A percentile compares a stretch with the other conserved stretches of the same genome.
Conservation (phyloP, 2,329 filamentous ascomycete genomes). For the Neobulgaria alba region DNA sequence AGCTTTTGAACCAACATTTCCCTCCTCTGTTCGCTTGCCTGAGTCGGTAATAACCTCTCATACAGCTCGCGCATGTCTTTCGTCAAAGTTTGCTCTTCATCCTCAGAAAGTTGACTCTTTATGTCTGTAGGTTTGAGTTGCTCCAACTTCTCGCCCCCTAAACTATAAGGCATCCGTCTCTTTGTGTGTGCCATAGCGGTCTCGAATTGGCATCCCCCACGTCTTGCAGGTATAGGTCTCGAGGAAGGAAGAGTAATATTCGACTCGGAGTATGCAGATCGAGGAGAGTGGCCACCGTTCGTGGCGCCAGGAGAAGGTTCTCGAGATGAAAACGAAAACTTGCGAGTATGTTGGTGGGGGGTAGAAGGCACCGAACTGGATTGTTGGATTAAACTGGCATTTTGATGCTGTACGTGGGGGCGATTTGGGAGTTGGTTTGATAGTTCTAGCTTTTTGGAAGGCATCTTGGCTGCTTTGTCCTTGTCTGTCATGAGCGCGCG, state of each 20-base stretch:
- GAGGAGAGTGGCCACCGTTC: constrained; percentile 75
- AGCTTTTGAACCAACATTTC: constrained; percentile 75
- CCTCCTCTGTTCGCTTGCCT: constrained; percentile 68
- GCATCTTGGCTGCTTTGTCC: constrained; percentile 34
- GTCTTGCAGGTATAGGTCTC: constrained; percentile 50
- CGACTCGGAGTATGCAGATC: constrained; percentile 83
- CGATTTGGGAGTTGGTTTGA: constrained; percentile 22
- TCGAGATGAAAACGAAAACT: constrained; percentile 71
- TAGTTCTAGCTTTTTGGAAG: constrained; percentile 26
- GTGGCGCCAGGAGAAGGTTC: constrained; percentile 72
- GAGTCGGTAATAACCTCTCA: constrained; percentile 72
- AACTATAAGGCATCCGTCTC: constrained; percentile 83
- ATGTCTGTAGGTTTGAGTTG: constrained; percentile 63
- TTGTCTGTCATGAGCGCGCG: constrained; percentile 53
- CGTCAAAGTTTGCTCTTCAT: constrained; percentile 67
- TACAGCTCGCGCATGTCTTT: constrained; percentile 82
- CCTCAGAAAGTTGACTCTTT: constrained; percentile 59
- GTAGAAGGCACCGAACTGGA: constrained; percentile 92
- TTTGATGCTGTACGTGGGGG: constrained; percentile 36
- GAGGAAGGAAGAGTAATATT: constrained; percentile 64
- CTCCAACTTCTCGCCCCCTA: constrained; percentile 72
- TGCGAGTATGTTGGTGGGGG: constrained; percentile 78
- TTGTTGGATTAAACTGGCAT: constrained; percentile 47
- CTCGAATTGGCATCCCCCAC: constrained; percentile 75
- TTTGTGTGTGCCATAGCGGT: constrained; percentile 73